Percentiles rank a stretch among this genome's conserved stretches.
Conservation (phyloP, 495 filamentous ascomycete species). For the Trichocladium uniseriatum region DNA sequence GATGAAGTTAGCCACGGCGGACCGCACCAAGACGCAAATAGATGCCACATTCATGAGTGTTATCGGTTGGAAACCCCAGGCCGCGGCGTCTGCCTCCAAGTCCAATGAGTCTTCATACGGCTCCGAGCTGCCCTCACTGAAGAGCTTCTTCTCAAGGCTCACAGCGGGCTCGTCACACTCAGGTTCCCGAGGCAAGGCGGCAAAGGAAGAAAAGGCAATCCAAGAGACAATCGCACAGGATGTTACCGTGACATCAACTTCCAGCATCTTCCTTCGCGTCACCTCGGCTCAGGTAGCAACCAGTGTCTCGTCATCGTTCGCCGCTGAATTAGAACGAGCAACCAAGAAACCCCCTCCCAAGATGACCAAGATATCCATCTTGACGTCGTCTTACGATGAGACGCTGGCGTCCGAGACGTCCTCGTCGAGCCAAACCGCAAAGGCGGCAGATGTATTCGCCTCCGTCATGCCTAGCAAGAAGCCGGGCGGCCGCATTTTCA, state of each 20-base stretch:
- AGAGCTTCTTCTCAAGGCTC: constrained; percentile 72
- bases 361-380: constrained; percentile 67
- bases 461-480: constrained; percentile 82
- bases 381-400: constrained; percentile 88
- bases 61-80: constrained; percentile 66
- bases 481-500: constrained; percentile 76
- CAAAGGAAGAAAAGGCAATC: constrained; percentile 42
- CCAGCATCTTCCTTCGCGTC: constrained; percentile 77
- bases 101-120: constrained; percentile 32
- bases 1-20: constrained; percentile 70
- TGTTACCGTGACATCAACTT: constrained; percentile 52
- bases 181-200: constrained; percentile 36
- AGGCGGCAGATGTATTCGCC: constrained; percentile 67
- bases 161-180: constrained; percentile 36
- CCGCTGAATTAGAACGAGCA: constrained; percentile 83
- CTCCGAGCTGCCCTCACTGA: constrained; percentile 49
- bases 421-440: constrained; percentile 35
- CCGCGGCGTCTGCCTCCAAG: constrained; percentile 27
- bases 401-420: constrained; percentile 51
- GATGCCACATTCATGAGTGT: constrained; percentile 87
- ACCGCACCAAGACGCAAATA: constrained; percentile 75
- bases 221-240: constrained; percentile 56
- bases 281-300: constrained; percentile 76
- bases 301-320: constrained; percentile 54
- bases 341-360: constrained; percentile 96